A percentile compares a stretch with the other conserved stretches of the same genome.
phyloP scores from a whole-genome alignment of 1,284 basidiomycete genomes.

The Boletus hoseneyae region DNA sequence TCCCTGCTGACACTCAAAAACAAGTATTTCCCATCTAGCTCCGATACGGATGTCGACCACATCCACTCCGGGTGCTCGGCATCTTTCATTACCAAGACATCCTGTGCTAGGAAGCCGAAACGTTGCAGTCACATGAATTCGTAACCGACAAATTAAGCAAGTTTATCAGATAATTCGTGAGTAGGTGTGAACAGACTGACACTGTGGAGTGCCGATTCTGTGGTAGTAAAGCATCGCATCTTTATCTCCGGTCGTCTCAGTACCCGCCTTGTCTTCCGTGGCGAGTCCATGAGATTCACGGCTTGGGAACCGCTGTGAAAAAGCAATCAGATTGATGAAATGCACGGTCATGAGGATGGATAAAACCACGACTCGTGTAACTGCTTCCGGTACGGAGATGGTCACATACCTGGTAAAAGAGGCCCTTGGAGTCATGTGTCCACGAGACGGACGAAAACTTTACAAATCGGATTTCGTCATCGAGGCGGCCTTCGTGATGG shows the following conservation, averaged over 20 bases:
- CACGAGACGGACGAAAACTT: conserved; percentile 74
- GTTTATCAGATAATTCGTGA: conserved; percentile 4
- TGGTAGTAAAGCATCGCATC: conserved; percentile 79
- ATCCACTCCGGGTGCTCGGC: conserved; percentile 64
- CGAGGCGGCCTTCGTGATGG: conserved; percentile 51
- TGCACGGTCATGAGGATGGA: background rate
- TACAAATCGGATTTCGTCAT: conserved; percentile 68
- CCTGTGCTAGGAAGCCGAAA: conserved; percentile 48
- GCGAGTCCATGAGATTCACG: conserved; percentile 47
- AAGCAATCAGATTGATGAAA: conserved; percentile 2
- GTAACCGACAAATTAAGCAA: background rate
- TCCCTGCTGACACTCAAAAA: conserved; percentile 57
- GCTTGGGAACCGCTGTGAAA: conserved; percentile 51
- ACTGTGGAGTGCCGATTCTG: conserved; percentile 63
- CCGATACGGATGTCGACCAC: conserved; percentile 55
- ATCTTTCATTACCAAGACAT: conserved; percentile 65
- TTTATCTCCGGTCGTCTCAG: conserved; percentile 60
- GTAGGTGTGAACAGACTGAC: conserved; percentile 38
- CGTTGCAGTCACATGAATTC: conserved; percentile 3
- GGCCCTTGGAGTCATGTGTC: conserved; percentile 75
- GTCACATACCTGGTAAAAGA: conserved; percentile 71
- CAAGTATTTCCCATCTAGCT: conserved; percentile 64
- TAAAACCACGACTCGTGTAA: background rate
- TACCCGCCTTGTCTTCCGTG: conserved; percentile 56
- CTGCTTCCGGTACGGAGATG: background rate